Evolutionary conservation across 164 flowering plant species (phyloP).

Genomic region (Santalum album): DNA sequence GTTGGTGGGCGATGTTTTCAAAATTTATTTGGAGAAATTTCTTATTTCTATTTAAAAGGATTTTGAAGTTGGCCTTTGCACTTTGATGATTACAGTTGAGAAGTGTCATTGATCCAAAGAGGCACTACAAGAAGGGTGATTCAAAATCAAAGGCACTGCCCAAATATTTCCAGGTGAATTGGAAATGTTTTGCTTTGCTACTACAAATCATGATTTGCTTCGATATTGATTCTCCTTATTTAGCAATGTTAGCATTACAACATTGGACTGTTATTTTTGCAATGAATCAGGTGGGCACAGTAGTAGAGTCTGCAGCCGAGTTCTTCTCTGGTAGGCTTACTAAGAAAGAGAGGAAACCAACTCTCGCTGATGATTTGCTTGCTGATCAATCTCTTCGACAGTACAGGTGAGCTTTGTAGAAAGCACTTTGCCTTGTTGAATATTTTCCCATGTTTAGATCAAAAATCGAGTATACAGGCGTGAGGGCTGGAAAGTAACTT

Average conservation of each 20-base stretch:
- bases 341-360: constrained; percentile 77
- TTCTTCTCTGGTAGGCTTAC: constrained; percentile 68
- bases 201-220: not conserved
- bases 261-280: not conserved
- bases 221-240: not conserved
- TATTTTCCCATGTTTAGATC: not conserved
- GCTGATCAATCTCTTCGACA: constrained; percentile 37
- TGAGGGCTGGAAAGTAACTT: too few relatives aligned
- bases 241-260: not conserved
- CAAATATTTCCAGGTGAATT: constrained; percentile 79
- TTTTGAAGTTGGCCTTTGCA: too few relatives aligned
- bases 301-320: constrained; percentile 62
- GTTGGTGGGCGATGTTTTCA: too few relatives aligned
- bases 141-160: constrained; percentile 55
- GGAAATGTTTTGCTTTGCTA: not conserved
- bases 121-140: constrained; percentile 84
- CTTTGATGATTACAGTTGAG: constrained; percentile 2
- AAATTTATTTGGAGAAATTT: too few relatives aligned
- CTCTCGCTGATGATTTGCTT: constrained; percentile 81
- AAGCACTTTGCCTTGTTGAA: not conserved
- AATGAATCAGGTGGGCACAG: constrained; percentile 65
- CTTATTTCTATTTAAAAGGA: too few relatives aligned
- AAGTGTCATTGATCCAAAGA: constrained; percentile 61
- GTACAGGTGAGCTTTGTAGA: constrained; percentile 47
- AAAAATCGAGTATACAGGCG: too few relatives aligned